Evolutionary conservation across 129 eudicot genomes (phyloP).

Genomic region (Deinandra increscens): DNA sequence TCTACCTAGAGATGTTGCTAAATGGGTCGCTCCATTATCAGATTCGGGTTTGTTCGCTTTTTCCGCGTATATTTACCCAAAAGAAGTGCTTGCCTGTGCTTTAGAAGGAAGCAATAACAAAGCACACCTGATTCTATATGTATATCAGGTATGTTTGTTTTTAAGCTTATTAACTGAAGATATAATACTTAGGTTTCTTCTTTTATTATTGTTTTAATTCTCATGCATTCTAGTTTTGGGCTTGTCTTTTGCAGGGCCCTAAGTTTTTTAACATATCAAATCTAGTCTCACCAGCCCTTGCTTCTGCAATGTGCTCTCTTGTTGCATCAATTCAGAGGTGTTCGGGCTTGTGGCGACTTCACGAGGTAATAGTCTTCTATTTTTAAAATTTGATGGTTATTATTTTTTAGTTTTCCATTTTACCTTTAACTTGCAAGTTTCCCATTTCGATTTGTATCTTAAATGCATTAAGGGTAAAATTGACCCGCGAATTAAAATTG

Average conservation of each 20-base stretch:
- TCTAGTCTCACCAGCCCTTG: slow-evolving; percentile 35
- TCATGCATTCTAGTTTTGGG: slow-evolving; percentile 16
- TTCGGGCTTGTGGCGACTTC: slow-evolving; percentile 86
- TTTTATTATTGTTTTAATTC: neutral
- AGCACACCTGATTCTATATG: slow-evolving; percentile 66
- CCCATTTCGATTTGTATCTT: neutral
- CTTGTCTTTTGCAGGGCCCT: slow-evolving; percentile 61
- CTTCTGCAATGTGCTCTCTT: slow-evolving; percentile 67
- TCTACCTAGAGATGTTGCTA: slow-evolving; percentile 74
- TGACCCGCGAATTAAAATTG: no score
- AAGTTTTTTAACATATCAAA: slow-evolving; percentile 47
- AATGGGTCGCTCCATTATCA: slow-evolving; percentile 81
- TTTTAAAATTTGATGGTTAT: neutral
- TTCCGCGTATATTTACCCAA: slow-evolving; percentile 63
- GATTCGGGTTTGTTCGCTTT: slow-evolving; percentile 69
- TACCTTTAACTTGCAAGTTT: neutral
- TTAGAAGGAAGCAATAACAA: slow-evolving; percentile 72
- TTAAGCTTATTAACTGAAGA: neutral
- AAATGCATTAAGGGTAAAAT: neutral
- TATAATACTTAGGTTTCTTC: neutral
- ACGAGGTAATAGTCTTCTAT: slow-evolving; percentile 52
- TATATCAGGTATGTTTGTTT: slow-evolving; percentile 52
- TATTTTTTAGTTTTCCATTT: neutral
- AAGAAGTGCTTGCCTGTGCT: slow-evolving; percentile 85
- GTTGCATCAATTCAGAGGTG: slow-evolving; percentile 81